A percentile compares a stretch with the other conserved stretches of the same genome.
phyloP scores from a whole-genome alignment of 192 early-diverging fungal genomes.

The Backusella tarrabulga region DNA sequence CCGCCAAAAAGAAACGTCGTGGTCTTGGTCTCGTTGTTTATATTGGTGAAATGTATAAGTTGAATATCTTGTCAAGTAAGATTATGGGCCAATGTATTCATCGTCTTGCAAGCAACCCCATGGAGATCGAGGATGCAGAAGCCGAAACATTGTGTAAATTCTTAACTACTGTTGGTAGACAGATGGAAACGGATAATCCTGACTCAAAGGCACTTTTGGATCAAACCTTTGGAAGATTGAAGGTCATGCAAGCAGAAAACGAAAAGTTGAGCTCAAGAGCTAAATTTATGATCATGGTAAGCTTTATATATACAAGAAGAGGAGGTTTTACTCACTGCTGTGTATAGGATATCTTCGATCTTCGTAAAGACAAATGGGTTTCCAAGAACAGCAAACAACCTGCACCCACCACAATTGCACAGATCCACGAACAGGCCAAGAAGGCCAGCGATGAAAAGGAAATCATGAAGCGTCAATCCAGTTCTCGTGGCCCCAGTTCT shows the following conservation, averaged over 20 bases:
- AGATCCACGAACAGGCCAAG: conserved; percentile 77
- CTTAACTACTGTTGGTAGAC: conserved; percentile 83
- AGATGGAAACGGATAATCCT: conserved; percentile 67
- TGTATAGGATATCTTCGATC: conserved; percentile 56
- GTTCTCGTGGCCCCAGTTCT: conserved; percentile 54
- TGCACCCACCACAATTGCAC: conserved; percentile 89
- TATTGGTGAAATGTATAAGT: conserved; percentile 95
- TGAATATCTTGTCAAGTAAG: conserved; percentile 86
- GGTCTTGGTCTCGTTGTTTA: conserved; percentile 92
- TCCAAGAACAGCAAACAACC: conserved; percentile 51
- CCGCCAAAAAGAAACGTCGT: conserved; percentile 90
- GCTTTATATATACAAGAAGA: not conserved
- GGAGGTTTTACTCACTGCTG: not conserved
- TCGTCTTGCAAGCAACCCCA: conserved; percentile 69
- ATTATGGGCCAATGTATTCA: conserved; percentile 94
- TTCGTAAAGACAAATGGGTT: conserved; percentile 74
- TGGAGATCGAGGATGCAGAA: conserved; percentile 92
- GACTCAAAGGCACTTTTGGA: conserved; percentile 71
- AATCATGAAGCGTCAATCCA: conserved; percentile 62
- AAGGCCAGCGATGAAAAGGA: conserved; percentile 69
- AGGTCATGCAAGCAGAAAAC: conserved; percentile 63
- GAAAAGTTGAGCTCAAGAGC: conserved; percentile 79
- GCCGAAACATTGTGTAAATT: conserved; percentile 92
- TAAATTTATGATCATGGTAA: conserved; percentile 82
- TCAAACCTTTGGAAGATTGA: conserved; percentile 83